A percentile compares a stretch with the other conserved stretches of the same genome.
Conservation (phyloP, 139 green algal genomes). For the Pycnococcus provasolii region DNA sequence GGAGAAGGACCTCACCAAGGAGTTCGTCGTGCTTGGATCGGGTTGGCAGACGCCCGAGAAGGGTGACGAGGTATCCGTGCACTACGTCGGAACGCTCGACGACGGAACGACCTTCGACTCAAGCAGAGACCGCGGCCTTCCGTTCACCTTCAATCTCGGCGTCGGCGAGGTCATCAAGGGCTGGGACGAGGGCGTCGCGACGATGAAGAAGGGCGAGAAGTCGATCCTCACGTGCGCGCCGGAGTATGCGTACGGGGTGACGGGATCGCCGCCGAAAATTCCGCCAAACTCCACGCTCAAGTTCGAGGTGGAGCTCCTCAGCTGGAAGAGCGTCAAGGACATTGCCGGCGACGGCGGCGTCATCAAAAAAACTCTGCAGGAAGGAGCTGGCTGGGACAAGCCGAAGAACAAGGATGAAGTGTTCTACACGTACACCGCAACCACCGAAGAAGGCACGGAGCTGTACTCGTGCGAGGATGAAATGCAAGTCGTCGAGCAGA, state of each 20-base stretch:
- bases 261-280: slow-evolving; percentile 75
- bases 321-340: slow-evolving; percentile 37
- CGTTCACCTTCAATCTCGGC: slow-evolving; percentile 68
- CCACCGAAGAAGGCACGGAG: background rate
- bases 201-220: slow-evolving; percentile 87
- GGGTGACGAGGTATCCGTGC: slow-evolving; percentile 46
- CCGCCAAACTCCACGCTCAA: slow-evolving; percentile 76
- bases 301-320: slow-evolving; percentile 74
- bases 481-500: background rate
- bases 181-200: slow-evolving; percentile 83
- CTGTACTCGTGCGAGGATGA: background rate
- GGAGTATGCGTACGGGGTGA: slow-evolving; percentile 85
- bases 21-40: background rate
- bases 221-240: slow-evolving; percentile 41
- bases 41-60: background rate
- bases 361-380: slow-evolving; percentile 28
- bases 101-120: slow-evolving; percentile 91
- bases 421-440: slow-evolving; percentile 11
- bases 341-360: slow-evolving; percentile 14
- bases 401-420: slow-evolving; percentile 38
- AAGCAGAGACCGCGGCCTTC: slow-evolving; percentile 59
- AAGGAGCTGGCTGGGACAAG: slow-evolving; percentile 32
- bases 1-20: background rate
- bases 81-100: slow-evolving; percentile 89
- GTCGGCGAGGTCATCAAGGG: slow-evolving; percentile 83